Evolutionary conservation across 2,329 filamentous ascomycete genomes (phyloP).

Genomic region (Neurospora sp.): DNA sequence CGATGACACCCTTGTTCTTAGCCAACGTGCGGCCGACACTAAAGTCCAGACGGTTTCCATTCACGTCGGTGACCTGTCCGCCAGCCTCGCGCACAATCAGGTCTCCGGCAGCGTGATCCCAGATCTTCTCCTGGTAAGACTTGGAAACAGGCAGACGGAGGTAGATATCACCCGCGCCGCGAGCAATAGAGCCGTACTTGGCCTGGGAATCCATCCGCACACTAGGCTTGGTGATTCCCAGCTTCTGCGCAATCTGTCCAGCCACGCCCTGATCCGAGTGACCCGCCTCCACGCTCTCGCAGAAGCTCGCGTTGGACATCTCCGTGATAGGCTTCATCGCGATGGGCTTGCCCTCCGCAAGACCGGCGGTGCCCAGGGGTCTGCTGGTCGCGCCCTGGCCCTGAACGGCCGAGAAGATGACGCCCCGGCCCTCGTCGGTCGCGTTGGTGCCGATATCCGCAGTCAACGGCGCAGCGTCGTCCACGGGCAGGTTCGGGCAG

Average conservation of each 20-base stretch:
- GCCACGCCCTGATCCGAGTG: conserved; percentile 89
- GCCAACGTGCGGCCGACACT: conserved; percentile 74
- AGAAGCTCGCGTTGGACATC: conserved; percentile 78
- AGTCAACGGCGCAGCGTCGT: conserved; percentile 63
- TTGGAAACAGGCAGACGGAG: conserved; percentile 70
- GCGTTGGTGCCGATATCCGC: conserved; percentile 66
- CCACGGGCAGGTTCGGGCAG: conserved; percentile 88
- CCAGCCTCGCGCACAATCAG: conserved; percentile 91
- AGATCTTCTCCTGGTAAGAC: conserved; percentile 97
- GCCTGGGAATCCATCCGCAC: conserved; percentile 97
- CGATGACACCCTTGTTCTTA: conserved; percentile 89
- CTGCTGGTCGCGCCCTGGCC: conserved; percentile 75
- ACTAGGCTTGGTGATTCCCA: conserved; percentile 81
- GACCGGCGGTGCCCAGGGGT: conserved; percentile 49
- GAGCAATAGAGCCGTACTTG: conserved; percentile 92
- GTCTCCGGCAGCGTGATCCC: conserved; percentile 95
- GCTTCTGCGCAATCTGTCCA: conserved; percentile 68
- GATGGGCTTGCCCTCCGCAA: conserved; percentile 54
- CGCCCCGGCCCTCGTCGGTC: conserved; percentile 65
- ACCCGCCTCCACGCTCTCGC: conserved; percentile 88
- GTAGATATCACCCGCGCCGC: conserved; percentile 91
- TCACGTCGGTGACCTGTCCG: conserved; percentile 81
- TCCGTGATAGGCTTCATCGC: conserved; percentile 69
- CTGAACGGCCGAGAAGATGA: conserved; percentile 76
- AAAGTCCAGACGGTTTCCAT: conserved; percentile 81